Evolutionary conservation across 768 basidiomycete genomes (phyloP).

Genomic region (Pulveroboletus ravenelii): DNA sequence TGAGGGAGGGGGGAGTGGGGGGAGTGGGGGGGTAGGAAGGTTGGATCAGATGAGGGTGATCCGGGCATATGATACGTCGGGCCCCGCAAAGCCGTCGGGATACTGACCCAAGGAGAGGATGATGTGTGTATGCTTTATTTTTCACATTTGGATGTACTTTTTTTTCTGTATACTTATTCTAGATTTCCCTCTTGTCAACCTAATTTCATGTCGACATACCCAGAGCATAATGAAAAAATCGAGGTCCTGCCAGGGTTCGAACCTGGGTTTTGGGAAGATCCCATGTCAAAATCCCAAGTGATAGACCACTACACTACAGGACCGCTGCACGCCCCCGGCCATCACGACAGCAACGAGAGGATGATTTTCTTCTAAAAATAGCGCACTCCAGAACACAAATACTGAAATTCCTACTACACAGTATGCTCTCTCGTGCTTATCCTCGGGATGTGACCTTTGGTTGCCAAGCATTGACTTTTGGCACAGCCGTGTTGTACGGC

Average conservation of each 20-base stretch:
- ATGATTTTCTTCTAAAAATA: not conserved
- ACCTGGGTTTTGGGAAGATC: conserved; percentile 23
- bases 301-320: conserved; percentile 27
- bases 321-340: not conserved
- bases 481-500: conserved; percentile 79
- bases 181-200: not conserved
- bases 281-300: conserved; percentile 23
- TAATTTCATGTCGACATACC: not conserved
- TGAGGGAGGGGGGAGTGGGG: conserved; percentile 54
- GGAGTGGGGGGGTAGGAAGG: conserved; percentile 15
- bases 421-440: conserved; percentile 5
- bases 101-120: conserved; percentile 42
- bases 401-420: not conserved
- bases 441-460: conserved; percentile 60
- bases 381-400: too few species aligned
- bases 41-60: conserved; percentile 87
- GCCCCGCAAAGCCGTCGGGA: conserved; percentile 67
- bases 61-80: conserved; percentile 83
- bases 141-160: not conserved
- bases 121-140: not conserved
- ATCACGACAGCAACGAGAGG: not conserved
- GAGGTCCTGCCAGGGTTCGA: conserved; percentile 25
- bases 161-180: not conserved
- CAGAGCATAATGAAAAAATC: not conserved
- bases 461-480: conserved; percentile 82